Evolutionary conservation across 257 asterid species (phyloP).

Genomic region (Fraxinus cuspidata): DNA sequence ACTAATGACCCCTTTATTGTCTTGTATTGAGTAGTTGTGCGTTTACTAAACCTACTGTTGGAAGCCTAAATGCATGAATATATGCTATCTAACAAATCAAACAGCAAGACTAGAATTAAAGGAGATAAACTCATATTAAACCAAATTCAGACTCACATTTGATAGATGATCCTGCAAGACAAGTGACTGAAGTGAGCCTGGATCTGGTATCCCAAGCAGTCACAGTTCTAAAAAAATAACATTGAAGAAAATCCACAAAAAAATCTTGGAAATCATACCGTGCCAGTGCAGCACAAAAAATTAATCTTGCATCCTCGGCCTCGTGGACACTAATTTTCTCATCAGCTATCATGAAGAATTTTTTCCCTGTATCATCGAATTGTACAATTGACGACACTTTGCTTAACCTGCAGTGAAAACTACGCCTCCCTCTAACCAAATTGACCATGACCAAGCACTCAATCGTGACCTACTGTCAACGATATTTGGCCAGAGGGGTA

Average conservation of each 20-base stretch:
- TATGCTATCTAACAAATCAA: not conserved
- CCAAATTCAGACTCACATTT: constrained; percentile 51
- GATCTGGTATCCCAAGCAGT: constrained; percentile 44
- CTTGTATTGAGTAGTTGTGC: not conserved
- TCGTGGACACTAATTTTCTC: constrained; percentile 63
- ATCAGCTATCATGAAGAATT: constrained; percentile 30
- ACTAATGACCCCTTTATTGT: too few relatives aligned
- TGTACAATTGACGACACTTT: constrained; percentile 71
- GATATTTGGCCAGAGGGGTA: too few relatives aligned
- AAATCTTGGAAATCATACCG: constrained; percentile 34
- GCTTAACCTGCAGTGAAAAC: constrained; percentile 26
- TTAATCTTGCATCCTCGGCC: constrained; percentile 74
- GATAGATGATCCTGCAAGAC: constrained; percentile 89
- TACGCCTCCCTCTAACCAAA: too few relatives aligned
- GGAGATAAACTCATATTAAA: not conserved
- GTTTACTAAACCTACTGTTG: not conserved
- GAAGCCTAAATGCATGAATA: not conserved
- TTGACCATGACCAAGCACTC: too few relatives aligned
- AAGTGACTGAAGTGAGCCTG: constrained; percentile 86
- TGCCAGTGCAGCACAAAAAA: constrained; percentile 59
- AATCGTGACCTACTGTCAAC: too few relatives aligned
- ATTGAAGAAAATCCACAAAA: not conserved
- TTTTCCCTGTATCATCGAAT: constrained; percentile 35
- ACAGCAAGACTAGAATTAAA: not conserved
- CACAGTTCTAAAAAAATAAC: not conserved